Conservation (phyloP, 2,329 filamentous ascomycete genomes). For the Aspergillus novofumigatus region DNA sequence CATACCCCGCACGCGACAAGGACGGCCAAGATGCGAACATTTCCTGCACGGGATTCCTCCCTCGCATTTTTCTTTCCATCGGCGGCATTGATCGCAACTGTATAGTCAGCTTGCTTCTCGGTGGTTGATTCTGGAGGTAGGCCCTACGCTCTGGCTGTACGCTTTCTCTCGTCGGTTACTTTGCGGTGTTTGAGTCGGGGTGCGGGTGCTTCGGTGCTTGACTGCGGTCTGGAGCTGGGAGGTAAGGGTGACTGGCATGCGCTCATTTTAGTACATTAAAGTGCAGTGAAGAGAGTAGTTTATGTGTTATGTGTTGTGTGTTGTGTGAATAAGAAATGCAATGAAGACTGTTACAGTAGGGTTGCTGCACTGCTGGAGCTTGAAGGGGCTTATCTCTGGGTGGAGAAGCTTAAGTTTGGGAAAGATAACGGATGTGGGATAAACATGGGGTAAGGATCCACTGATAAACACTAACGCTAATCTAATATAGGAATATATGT, state of each 20-base stretch:
- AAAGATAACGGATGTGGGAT: not conserved
- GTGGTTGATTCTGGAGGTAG: not conserved
- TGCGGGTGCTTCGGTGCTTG: not conserved
- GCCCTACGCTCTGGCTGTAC: conserved; percentile 5
- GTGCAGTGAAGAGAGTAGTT: not conserved
- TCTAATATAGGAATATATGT: too few species aligned
- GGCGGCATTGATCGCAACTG: conserved; percentile 15
- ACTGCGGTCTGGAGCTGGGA: not conserved
- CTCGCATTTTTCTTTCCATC: conserved; percentile 18
- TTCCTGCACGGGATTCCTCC: conserved; percentile 15
- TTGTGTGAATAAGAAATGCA: too few species aligned
- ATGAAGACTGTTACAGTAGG: too few species aligned
- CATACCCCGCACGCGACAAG: conserved; percentile 1
- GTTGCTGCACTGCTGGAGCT: too few species aligned
- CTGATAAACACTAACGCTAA: not conserved
- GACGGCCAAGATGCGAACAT: conserved; percentile 10
- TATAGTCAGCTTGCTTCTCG: not conserved
- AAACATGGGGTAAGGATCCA: not conserved
- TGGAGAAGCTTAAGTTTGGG: not conserved
- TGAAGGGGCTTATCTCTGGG: not conserved
- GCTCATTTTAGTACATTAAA: not conserved
- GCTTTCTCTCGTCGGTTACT: conserved; percentile 1
- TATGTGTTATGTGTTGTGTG: too few species aligned
- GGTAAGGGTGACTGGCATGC: not conserved
- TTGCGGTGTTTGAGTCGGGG: not conserved